phyloP scores from a whole-genome alignment of 2,329 filamentous ascomycete species.

The Alternaria conjuncta region DNA sequence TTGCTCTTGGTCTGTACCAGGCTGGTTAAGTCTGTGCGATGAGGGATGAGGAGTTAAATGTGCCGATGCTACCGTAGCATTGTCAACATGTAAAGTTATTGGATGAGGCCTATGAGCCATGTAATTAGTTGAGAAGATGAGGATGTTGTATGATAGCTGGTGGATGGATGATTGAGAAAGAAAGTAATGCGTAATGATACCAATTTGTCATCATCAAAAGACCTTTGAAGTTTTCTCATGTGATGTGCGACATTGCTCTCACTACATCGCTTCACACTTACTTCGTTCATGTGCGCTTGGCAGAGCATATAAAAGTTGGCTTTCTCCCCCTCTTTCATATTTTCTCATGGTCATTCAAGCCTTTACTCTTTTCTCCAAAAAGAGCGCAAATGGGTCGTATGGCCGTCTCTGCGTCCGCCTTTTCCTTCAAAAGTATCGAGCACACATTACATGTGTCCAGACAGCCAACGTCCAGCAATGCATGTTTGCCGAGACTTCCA shows the following conservation, averaged over 20 bases:
- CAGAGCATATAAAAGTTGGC: too few species aligned
- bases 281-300: too few species aligned
- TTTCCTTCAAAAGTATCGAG: too few species aligned
- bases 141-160: conserved; percentile 7
- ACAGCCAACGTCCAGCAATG: neutral
- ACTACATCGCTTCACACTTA: too few species aligned
- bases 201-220: neutral
- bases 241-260: neutral
- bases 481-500: neutral
- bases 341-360: too few species aligned
- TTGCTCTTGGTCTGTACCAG: conserved; percentile 77
- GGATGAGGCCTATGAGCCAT: conserved; percentile 5
- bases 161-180: neutral
- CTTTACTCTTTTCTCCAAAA: too few species aligned
- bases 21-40: conserved; percentile 63
- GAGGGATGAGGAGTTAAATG: neutral
- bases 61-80: neutral
- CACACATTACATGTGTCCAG: too few species aligned
- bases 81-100: neutral
- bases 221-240: neutral
- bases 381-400: too few species aligned
- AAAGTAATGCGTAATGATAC: conserved; percentile 15
- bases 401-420: too few species aligned
- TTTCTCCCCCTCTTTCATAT: too few species aligned
- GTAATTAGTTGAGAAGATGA: conserved; percentile 1